Conservation (phyloP, 495 filamentous ascomycete species). For the Penicillium ochrochloron region DNA sequence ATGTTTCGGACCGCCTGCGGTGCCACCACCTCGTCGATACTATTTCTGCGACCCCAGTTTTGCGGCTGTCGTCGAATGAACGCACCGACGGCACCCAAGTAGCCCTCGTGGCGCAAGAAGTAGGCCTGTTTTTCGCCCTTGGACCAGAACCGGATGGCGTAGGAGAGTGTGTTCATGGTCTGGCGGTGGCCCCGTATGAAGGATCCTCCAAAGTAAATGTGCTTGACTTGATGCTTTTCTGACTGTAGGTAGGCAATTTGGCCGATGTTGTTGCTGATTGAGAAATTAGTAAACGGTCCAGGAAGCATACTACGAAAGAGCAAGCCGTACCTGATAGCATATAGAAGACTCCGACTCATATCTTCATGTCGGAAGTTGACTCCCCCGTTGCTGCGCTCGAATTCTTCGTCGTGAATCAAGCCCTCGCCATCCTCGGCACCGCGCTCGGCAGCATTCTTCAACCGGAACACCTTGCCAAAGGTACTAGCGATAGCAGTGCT, state of each 20-base stretch:
- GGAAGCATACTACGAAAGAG: too few species aligned
- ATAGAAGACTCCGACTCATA: constrained; percentile 74
- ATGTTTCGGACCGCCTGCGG: constrained; percentile 39
- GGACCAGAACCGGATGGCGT: constrained; percentile 97
- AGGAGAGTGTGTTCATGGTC: constrained; percentile 95
- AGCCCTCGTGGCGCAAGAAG: constrained; percentile 94
- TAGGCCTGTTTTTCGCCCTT: constrained; percentile 93
- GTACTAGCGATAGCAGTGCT: constrained; percentile 92
- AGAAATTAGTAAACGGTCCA: constrained; percentile 13
- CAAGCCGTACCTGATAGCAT: constrained; percentile 68
- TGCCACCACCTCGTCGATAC: constrained; percentile 56
- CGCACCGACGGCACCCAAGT: constrained; percentile 93
- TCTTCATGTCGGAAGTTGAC: constrained; percentile 64
- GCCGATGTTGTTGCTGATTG: constrained; percentile 87
- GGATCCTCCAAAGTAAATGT: constrained; percentile 96
- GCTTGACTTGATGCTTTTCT: constrained; percentile 84
- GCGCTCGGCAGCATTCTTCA: constrained; percentile 76
- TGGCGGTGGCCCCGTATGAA: constrained; percentile 97
- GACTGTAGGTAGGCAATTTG: constrained; percentile 96
- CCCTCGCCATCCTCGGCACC: constrained; percentile 78
- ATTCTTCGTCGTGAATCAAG: constrained; percentile 58
- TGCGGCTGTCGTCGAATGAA: constrained; percentile 88
- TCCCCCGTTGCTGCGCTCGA: constrained; percentile 31
- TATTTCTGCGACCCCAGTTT: constrained; percentile 90
- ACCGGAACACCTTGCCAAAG: constrained; percentile 93